These are phyloP conservation scores for Trametes versicolor DNA, from an alignment of 1,284 basidiomycete species.

Conservation along the genomic window DNA sequence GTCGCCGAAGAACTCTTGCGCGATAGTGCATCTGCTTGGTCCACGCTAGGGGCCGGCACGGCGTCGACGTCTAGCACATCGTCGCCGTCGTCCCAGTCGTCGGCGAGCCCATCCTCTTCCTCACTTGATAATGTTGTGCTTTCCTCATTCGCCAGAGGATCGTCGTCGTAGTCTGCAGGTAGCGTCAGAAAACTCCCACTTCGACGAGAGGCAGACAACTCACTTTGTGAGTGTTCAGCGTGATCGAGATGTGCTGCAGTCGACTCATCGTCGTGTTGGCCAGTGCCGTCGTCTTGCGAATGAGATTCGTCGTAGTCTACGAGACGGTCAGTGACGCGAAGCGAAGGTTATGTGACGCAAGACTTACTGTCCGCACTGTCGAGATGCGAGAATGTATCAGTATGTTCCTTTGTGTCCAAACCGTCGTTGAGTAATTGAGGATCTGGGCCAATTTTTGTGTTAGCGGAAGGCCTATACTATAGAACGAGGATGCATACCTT, in stretches of 20 bases:
- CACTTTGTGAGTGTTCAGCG: not conserved
- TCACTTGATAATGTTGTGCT: conserved; percentile 15
- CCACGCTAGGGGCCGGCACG: not conserved
- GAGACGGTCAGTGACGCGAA: not conserved
- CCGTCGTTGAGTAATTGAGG: not conserved
- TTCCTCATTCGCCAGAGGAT: conserved; percentile 1
- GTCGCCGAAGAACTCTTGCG: conserved; percentile 37
- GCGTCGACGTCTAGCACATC: not conserved
- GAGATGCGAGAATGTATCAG: conserved; percentile 6
- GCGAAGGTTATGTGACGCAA: too few relatives aligned
- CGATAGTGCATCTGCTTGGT: conserved; percentile 18
- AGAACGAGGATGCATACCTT: conserved; percentile 1
- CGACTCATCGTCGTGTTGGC: not conserved
- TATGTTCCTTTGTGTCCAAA: conserved; percentile 11
- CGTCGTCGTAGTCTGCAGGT: not conserved
- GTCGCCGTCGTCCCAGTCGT: conserved; percentile 28
- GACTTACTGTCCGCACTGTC: conserved; percentile 11
- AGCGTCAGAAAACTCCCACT: not conserved
- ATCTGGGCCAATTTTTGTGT: not conserved
- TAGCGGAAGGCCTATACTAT: not conserved
- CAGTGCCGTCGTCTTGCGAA: not conserved
- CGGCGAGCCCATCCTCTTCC: conserved; percentile 19
- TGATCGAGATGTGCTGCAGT: not conserved
- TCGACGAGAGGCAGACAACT: not conserved
- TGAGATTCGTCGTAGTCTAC: not conserved